Evolutionary conservation across 345 rosid species (phyloP).

Genomic region (Conringia planisiliqua): DNA sequence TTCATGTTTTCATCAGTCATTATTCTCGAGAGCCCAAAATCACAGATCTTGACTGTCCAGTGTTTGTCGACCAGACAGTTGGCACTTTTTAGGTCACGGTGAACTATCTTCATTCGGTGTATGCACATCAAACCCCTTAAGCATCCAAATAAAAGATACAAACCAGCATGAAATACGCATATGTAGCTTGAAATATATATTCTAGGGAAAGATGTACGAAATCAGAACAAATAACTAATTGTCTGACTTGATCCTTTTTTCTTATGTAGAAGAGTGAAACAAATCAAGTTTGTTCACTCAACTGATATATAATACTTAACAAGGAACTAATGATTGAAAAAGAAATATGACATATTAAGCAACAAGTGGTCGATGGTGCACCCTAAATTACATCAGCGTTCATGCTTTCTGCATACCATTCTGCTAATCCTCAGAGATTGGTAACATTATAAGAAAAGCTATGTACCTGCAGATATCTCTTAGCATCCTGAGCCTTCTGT

Average conservation of each 20-base stretch:
- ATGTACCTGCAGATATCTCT: slow-evolving; percentile 95
- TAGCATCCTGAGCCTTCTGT: slow-evolving; percentile 79
- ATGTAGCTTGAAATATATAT: neutral
- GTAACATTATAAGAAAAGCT: neutral
- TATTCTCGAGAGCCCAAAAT: slow-evolving; percentile 94
- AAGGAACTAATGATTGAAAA: neutral
- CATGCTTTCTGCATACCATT: neutral
- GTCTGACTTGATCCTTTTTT: neutral
- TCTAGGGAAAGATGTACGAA: neutral
- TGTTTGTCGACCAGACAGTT: slow-evolving; percentile 97
- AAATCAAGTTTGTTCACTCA: slow-evolving; percentile 3
- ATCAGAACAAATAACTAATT: neutral
- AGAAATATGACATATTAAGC: neutral
- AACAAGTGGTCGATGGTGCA: neutral
- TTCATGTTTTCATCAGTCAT: slow-evolving; percentile 65
- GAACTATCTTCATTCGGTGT: slow-evolving; percentile 94
- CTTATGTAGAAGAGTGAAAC: neutral
- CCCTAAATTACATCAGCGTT: neutral
- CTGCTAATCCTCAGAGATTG: neutral
- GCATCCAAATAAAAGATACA: neutral
- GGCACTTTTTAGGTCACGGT: slow-evolving; percentile 82
- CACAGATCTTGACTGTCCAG: slow-evolving; percentile 91
- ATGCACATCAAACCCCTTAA: slow-evolving; percentile 98
- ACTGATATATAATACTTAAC: neutral
- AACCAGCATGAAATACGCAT: neutral